Base-by-base conservation (phyloP, 495 filamentous ascomycete genomes). In the Trichoderma erinaceum region DNA sequence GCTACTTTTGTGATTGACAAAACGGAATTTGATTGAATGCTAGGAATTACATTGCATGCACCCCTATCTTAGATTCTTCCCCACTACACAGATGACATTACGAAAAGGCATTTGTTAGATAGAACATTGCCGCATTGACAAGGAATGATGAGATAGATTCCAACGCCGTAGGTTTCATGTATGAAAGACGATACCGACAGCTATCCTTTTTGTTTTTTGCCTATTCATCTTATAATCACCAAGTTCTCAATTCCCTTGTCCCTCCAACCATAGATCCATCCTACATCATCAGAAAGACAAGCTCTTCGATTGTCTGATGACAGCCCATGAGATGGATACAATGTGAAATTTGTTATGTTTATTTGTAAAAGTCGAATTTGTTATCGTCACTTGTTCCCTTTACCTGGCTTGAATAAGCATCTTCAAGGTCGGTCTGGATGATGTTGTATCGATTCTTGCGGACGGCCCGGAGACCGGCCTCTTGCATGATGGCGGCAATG, bases 361-460 rank as follows among this genome's bases (percentile, higher is more conserved):
- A 84, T 72, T 82, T 83, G 77, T 90, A 90, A 74, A 90, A 90
- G 72, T 90, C 88, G 74, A 89, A 90, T 79, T 89, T 89, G 73
- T 90, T 88, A 74, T 85, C 86, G 77, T 97, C 93, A 65, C 85
- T 87, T 65, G 89, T 85, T 66, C 89, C 90, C 85, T 97, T 97
- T 69, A 99, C 95, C 76, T 99, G 95, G 73, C 89, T 92, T 15
- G 90, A 87, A 75, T 99, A 99, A 7, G 96, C 93, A 78, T 97
- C 93, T 77, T 99, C 95, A 64, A 99, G 82, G 76, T 99, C 95
- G 56, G 83, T 85, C 80, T 98, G 96, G 73, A 99, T 97, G 76
- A 99, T 98, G 75, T 98, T 97, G 79, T 99, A 99, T 70, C 95
- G 83, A 77, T 99, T 99, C 86, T 99, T 99, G 73, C 95, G 85